A percentile compares a stretch with the other conserved stretches of the same genome.
Conservation (phyloP, 1,284 basidiomycete species). For the Rhodotorula mucilaginosa region DNA sequence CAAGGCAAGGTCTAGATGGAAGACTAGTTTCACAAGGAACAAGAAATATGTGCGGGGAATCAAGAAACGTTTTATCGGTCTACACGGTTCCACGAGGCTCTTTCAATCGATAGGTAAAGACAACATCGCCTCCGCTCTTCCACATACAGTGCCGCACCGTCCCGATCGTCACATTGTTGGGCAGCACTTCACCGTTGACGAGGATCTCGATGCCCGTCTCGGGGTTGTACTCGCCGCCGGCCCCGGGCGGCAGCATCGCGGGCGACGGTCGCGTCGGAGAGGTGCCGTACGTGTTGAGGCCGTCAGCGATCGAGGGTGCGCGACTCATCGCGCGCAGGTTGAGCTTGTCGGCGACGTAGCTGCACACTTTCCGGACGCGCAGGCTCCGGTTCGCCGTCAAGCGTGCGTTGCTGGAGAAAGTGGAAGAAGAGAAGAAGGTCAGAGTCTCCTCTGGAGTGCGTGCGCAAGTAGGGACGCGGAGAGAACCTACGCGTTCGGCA, state of each 20-base stretch:
- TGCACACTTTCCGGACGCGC: slow-evolving; percentile 75
- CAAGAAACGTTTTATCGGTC: neutral
- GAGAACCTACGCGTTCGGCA: slow-evolving; percentile 67
- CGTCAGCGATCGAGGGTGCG: slow-evolving; percentile 34
- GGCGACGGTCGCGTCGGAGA: neutral
- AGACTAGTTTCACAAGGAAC: neutral
- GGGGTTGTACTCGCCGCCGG: slow-evolving; percentile 48
- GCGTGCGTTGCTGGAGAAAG: slow-evolving; percentile 63
- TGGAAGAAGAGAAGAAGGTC: slow-evolving; percentile 5
- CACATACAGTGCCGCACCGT: slow-evolving; percentile 85
- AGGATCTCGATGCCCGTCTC: slow-evolving; percentile 83
- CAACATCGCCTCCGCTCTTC: slow-evolving; percentile 70
- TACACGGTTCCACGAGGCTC: neutral
- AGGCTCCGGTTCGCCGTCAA: slow-evolving; percentile 83
- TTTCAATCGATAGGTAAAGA: slow-evolving; percentile 67
- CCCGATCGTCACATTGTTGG: slow-evolving; percentile 81
- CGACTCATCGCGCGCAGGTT: slow-evolving; percentile 54
- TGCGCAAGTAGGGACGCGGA: neutral
- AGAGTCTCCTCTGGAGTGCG: no score
- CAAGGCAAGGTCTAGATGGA: neutral
- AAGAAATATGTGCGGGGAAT: neutral
- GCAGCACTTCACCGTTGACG: slow-evolving; percentile 76
- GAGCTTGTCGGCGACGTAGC: slow-evolving; percentile 86
- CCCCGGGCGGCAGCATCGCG: neutral
- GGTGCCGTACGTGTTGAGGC: slow-evolving; percentile 1